Evolutionary conservation across 768 basidiomycete species (phyloP).

Genomic region (Symmetrospora coprosmae): DNA sequence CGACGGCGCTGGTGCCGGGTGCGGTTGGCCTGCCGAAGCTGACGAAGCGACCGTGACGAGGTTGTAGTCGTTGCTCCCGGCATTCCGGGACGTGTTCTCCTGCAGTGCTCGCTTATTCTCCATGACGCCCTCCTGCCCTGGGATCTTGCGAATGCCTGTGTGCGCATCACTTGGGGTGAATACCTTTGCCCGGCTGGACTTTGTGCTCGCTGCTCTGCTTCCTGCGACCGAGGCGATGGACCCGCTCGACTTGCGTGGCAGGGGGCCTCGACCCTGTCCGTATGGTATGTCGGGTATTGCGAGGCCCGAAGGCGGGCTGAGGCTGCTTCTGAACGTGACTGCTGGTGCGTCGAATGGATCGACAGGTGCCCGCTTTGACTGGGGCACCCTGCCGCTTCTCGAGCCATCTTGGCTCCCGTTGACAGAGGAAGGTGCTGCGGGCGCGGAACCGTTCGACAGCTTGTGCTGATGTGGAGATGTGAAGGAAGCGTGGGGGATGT

Average conservation of each 20-base stretch:
- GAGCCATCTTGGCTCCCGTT: neutral
- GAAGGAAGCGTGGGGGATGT: neutral
- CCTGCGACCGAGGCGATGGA: neutral
- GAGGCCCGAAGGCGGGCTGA: neutral
- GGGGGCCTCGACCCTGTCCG: neutral
- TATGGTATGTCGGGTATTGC: slow-evolving; percentile 16
- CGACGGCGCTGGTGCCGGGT: neutral
- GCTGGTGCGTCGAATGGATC: slow-evolving; percentile 11
- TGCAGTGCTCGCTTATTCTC: neutral
- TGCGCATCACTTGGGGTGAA: slow-evolving; percentile 22
- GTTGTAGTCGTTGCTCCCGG: neutral
- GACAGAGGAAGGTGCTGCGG: neutral
- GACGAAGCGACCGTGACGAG: slow-evolving; percentile 6
- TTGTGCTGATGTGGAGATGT: neutral
- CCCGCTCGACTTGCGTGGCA: neutral
- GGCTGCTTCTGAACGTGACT: slow-evolving; percentile 12
- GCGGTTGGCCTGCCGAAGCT: neutral
- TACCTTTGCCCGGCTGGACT: neutral
- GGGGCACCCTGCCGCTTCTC: neutral
- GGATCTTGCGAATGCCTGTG: slow-evolving; percentile 4
- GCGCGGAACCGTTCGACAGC: neutral
- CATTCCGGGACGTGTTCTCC: neutral
- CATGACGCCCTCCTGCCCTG: neutral
- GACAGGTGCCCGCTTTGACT: neutral
- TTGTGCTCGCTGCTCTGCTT: neutral